Evolutionary conservation across 495 filamentous ascomycete genomes (phyloP).

Genomic region (Pyrenopolyporus hunteri): DNA sequence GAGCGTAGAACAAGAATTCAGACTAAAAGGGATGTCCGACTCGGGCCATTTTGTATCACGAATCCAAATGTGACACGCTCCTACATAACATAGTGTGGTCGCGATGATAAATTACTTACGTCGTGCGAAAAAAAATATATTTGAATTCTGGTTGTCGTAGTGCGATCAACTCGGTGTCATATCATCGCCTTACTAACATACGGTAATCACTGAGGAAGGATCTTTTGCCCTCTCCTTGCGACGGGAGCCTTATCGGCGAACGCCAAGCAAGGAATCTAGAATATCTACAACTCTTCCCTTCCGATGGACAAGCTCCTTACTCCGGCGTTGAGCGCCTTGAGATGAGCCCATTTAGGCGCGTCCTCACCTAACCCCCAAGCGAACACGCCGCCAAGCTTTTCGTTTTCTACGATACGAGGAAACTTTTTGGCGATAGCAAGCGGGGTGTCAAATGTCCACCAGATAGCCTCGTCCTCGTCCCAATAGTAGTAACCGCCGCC

Average conservation of each 20-base stretch:
- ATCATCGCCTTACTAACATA: too few species aligned
- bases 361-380: slow-evolving; percentile 79
- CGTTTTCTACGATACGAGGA: slow-evolving; percentile 60
- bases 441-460: slow-evolving; percentile 79
- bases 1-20: neutral
- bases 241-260: neutral
- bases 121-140: too few species aligned
- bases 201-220: too few species aligned
- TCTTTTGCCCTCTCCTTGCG: too few species aligned
- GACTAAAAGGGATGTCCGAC: neutral
- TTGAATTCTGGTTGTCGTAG: too few species aligned
- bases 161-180: too few species aligned
- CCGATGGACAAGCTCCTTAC: slow-evolving; percentile 40
- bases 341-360: slow-evolving; percentile 62
- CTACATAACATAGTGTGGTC: too few species aligned
- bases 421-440: slow-evolving; percentile 68
- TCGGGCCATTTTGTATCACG: too few species aligned
- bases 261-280: neutral
- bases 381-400: slow-evolving; percentile 71
- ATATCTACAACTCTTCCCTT: slow-evolving; percentile 37
- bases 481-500: slow-evolving; percentile 73
- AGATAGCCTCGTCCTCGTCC: slow-evolving; percentile 63
- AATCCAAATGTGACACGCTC: too few species aligned
- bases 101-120: too few species aligned
- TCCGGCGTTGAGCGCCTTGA: slow-evolving; percentile 62